phyloP scores from a whole-genome alignment of 805 yeast species.

The Wickerhamomyces chambardii region DNA sequence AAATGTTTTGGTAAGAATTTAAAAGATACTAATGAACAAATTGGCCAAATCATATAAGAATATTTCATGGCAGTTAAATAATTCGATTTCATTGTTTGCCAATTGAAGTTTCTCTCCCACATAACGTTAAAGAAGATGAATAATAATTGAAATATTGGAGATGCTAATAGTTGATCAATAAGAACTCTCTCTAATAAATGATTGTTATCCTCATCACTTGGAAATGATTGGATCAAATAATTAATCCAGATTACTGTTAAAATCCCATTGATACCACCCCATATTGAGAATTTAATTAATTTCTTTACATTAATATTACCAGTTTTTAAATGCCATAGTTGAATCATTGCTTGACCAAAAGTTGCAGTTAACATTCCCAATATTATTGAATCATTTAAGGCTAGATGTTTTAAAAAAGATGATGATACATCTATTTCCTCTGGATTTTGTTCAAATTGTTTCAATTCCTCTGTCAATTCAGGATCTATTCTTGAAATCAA shows the following conservation, averaged over 20 bases:
- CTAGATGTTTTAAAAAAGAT: slow-evolving; percentile 9
- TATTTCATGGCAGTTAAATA: slow-evolving; percentile 39
- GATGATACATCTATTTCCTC: slow-evolving; percentile 3
- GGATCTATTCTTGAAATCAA: too few species aligned
- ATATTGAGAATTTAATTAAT: slow-evolving; percentile 36
- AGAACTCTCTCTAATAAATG: slow-evolving; percentile 29
- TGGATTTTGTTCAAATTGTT: too few species aligned
- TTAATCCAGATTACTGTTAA: slow-evolving; percentile 50
- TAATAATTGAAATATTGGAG: slow-evolving; percentile 42
- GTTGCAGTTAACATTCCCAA: slow-evolving; percentile 15
- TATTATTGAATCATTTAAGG: too few species aligned
- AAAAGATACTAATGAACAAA: slow-evolving; percentile 42
- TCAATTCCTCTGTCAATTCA: too few species aligned
- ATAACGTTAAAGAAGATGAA: slow-evolving; percentile 38
- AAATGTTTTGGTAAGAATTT: slow-evolving; percentile 35
- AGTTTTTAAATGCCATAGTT: slow-evolving; percentile 8
- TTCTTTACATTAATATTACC: slow-evolving; percentile 6
- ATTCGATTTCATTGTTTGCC: slow-evolving; percentile 23
- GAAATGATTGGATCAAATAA: slow-evolving; percentile 25
- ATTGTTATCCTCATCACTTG: background rate
- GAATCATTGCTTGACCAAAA: slow-evolving; percentile 15
- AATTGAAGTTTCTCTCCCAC: slow-evolving; percentile 42
- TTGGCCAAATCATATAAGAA: slow-evolving; percentile 53
- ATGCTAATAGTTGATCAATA: slow-evolving; percentile 47
- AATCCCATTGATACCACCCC: slow-evolving; percentile 56